Base-by-base conservation (phyloP, 345 rosid genomes). In the Boechera retrofracta region DNA sequence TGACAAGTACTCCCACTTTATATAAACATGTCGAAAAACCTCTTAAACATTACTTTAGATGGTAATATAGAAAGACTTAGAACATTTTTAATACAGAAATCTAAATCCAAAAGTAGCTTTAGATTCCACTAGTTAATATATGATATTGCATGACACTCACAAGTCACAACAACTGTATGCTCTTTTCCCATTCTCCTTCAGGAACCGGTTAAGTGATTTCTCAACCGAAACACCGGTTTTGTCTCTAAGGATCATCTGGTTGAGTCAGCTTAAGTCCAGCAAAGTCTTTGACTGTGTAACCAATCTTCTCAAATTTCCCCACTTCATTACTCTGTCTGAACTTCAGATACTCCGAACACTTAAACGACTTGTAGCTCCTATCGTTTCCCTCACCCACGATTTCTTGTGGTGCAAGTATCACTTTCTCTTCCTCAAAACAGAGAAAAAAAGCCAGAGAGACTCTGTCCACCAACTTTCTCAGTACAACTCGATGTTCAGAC, bases 341-440 rank as follows among this genome's bases (percentile, higher is more conserved):
- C 52, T 78, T 87, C 71, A 88, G 63, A 79, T 89, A 89, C 41
- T 87, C 89, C 56, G 62, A 70, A 82, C 95, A 89, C 54, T 83
- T 74, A 47, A 89, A 89, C 38, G 91, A 75, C 66, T 66, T 57
- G 75, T 89, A 89, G 32, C 70, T 52, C 75, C 93, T 82, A 8
- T 42, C 39, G 18, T 75, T 79, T 41, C 84, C 91, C 48, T 72
- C 77, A 24, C 85, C 88, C 2, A 87, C 87, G 24, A 91, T 67
- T 47, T 87, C 95, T 62, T 82, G 77, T 0, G 90, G 89, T 5
- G 95, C 92, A 57, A 75, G 59, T 39, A 89, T 72, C 75, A 75
- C 78, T 83, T 87, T 89, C 26, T 89, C 89, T 64, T 87, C 90
- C 67, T 88, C 90, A 65, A 88, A 92, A 68, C 91, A 81, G 83